These are phyloP conservation scores for Talaromyces sp. DNA, from an alignment of 2,329 filamentous ascomycete species.

Conservation along the genomic window DNA sequence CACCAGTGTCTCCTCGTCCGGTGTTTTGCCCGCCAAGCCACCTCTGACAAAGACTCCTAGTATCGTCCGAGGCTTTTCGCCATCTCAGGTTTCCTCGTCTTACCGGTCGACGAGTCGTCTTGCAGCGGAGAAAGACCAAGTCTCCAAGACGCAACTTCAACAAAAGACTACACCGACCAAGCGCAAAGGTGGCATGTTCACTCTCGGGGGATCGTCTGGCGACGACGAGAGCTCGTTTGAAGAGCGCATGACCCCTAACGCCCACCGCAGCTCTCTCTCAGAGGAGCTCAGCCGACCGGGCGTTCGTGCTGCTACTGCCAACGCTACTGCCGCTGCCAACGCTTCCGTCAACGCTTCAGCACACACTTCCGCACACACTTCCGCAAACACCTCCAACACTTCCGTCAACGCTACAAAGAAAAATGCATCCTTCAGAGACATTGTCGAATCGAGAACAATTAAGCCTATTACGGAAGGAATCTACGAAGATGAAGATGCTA, in stretches of 20 bases:
- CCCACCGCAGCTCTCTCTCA: conserved; percentile 51
- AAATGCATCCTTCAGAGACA: conserved; percentile 74
- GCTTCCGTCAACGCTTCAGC: conserved; percentile 32
- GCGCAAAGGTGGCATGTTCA: conserved; percentile 63
- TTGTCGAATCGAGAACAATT: conserved; percentile 65
- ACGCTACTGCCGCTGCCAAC: conserved; percentile 11
- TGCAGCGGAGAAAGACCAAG: conserved; percentile 36
- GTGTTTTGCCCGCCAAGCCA: conserved; percentile 33
- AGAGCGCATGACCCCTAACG: conserved; percentile 51
- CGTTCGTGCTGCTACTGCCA: conserved; percentile 12
- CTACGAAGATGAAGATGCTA: conserved; percentile 53
- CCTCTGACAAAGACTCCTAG: conserved; percentile 59
- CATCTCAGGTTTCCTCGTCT: conserved; percentile 66
- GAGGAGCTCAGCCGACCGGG: conserved; percentile 48
- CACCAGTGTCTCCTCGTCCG: conserved; percentile 56
- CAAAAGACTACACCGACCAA: conserved; percentile 52
- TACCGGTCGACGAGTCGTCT: conserved; percentile 60
- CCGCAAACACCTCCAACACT: conserved; percentile 20
- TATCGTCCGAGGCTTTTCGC: conserved; percentile 82
- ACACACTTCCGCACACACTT: conserved; percentile 21
- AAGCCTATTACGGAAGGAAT: conserved; percentile 56
- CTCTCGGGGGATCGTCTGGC: conserved; percentile 77
- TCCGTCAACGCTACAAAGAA: conserved; percentile 55
- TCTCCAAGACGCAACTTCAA: conserved; percentile 40
- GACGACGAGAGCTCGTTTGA: conserved; percentile 76